Conservation (phyloP, 371 early-diverging fungal genomes). For the Mucor saturninus region DNA sequence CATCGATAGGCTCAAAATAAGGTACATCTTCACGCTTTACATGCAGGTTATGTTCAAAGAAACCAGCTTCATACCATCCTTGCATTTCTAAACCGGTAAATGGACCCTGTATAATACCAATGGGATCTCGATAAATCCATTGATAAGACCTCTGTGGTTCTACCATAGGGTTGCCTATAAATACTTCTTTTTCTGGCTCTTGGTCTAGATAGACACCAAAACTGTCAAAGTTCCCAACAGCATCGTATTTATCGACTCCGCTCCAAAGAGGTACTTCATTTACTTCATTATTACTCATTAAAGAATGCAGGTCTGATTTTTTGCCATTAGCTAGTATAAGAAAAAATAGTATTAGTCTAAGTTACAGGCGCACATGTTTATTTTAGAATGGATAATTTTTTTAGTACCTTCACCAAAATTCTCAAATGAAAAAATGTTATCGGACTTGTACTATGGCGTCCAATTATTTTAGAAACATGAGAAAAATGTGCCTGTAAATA, state of each 20-base stretch:
- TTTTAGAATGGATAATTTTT: too few relatives aligned
- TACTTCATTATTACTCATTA: too few relatives aligned
- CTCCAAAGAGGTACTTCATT: constrained; percentile 34
- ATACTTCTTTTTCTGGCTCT: constrained; percentile 4
- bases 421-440: too few relatives aligned
- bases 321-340: too few relatives aligned
- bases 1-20: constrained; percentile 64
- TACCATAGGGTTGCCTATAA: not conserved
- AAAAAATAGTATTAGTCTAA: too few relatives aligned
- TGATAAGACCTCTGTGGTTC: constrained; percentile 19
- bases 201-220: constrained; percentile 65
- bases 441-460: too few relatives aligned
- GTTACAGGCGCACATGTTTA: too few relatives aligned
- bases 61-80: constrained; percentile 77
- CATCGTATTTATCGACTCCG: constrained; percentile 24
- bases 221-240: constrained; percentile 59
- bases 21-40: constrained; percentile 68
- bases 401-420: too few relatives aligned
- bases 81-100: constrained; percentile 76
- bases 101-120: constrained; percentile 70
- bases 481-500: too few relatives aligned
- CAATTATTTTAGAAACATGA: too few relatives aligned
- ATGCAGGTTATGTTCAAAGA: constrained; percentile 66
- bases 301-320: too few relatives aligned
- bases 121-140: constrained; percentile 77